These are phyloP conservation scores for Epichloe bromicola DNA, from an alignment of 2,329 filamentous ascomycete species.

Conservation along the genomic window DNA sequence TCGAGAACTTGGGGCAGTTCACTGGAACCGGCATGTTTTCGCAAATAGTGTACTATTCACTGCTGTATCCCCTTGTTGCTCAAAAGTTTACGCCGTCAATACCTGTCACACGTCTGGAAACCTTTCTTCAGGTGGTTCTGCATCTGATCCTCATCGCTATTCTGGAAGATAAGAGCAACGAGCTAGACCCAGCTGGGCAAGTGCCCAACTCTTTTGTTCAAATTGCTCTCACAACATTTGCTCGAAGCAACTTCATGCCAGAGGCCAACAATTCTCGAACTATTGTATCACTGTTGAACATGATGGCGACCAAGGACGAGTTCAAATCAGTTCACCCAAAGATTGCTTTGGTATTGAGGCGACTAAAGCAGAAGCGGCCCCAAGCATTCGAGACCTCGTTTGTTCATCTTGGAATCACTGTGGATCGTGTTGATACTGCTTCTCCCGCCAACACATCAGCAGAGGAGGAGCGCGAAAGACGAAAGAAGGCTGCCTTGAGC, in stretches of 20 bases:
- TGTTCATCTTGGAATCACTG: slow-evolving; percentile 47
- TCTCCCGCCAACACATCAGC: slow-evolving; percentile 60
- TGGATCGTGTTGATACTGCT: slow-evolving; percentile 68
- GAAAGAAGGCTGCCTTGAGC: slow-evolving; percentile 82
- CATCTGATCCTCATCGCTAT: slow-evolving; percentile 80
- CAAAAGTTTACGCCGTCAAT: slow-evolving; percentile 58
- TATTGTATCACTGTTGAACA: slow-evolving; percentile 49
- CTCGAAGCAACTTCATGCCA: slow-evolving; percentile 47
- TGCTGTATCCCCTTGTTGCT: slow-evolving; percentile 67
- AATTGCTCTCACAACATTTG: slow-evolving; percentile 52
- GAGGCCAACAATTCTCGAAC: slow-evolving; percentile 45
- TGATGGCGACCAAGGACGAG: slow-evolving; percentile 53
- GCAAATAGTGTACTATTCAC: slow-evolving; percentile 77
- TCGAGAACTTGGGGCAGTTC: slow-evolving; percentile 63
- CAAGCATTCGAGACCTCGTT: slow-evolving; percentile 58
- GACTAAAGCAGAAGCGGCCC: slow-evolving; percentile 74
- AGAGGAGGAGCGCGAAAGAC: slow-evolving; percentile 64
- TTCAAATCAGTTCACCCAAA: slow-evolving; percentile 77
- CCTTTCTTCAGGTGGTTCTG: slow-evolving; percentile 80
- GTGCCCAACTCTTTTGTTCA: slow-evolving; percentile 55
- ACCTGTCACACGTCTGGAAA: slow-evolving; percentile 72
- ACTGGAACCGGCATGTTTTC: slow-evolving; percentile 77
- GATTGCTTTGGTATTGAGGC: slow-evolving; percentile 68
- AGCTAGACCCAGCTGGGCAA: slow-evolving; percentile 35
- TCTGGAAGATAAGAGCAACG: slow-evolving; percentile 59